A percentile compares a stretch with the other conserved stretches of the same genome.
These are phyloP conservation scores for Oxytropis ochrocephala DNA, from an alignment of 306 rosid genomes.

Conservation along the genomic window DNA sequence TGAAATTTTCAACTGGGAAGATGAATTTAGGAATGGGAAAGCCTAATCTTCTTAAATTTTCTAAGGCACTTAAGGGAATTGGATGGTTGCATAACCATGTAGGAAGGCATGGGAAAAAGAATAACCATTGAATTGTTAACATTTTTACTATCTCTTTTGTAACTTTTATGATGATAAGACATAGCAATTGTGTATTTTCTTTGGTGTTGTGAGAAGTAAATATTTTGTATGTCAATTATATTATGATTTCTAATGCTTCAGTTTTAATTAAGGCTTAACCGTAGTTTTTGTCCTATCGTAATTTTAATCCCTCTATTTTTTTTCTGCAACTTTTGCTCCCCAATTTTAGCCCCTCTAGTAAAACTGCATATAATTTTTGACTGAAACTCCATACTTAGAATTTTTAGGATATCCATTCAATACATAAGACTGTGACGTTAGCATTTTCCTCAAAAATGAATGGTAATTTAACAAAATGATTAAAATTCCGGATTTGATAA, in stretches of 20 bases:
- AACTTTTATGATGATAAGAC: constrained; percentile 1
- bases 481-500: too few species aligned
- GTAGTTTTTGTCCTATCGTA: too few species aligned
- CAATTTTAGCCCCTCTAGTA: too few species aligned
- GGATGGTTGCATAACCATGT: constrained; percentile 67
- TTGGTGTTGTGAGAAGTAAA: constrained; percentile 35
- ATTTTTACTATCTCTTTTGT: not conserved
- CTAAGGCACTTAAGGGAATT: constrained; percentile 80
- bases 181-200: constrained; percentile 31
- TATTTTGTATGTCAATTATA: constrained; percentile 30
- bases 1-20: constrained; percentile 86
- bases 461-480: too few species aligned
- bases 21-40: constrained; percentile 85
- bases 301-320: too few species aligned
- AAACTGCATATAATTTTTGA: too few species aligned
- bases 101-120: constrained; percentile 54
- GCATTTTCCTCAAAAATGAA: too few species aligned
- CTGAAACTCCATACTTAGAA: too few species aligned
- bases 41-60: constrained; percentile 64
- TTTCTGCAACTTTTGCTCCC: too few species aligned
- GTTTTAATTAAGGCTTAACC: not conserved
- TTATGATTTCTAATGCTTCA: not conserved
- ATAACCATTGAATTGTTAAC: constrained; percentile 32
- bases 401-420: too few species aligned
- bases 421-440: too few species aligned